Percentiles rank a stretch among this genome's conserved stretches.
phyloP scores from a whole-genome alignment of 164 flowering plant genomes.

The Liriodendron chinense region DNA sequence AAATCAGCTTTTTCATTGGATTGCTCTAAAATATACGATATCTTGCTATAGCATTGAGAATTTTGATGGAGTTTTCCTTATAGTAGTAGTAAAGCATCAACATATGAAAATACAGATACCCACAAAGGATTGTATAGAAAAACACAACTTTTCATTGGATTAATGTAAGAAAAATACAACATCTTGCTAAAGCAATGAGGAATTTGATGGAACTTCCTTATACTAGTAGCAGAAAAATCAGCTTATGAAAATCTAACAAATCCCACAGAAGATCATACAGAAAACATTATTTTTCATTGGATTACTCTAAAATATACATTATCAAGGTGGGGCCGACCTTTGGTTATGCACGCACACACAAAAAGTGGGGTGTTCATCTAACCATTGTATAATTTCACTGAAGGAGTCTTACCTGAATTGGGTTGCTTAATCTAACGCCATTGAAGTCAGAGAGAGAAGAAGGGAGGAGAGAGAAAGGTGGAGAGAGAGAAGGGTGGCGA shows the following conservation, averaged over 20 bases:
- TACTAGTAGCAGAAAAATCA: too few relatives aligned
- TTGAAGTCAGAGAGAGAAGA: slow-evolving; percentile 78
- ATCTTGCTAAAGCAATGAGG: too few relatives aligned
- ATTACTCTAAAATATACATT: too few relatives aligned
- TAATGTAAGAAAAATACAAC: too few relatives aligned
- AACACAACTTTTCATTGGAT: neutral
- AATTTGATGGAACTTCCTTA: too few relatives aligned
- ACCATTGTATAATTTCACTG: neutral
- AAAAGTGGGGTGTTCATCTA: neutral
- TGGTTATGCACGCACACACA: neutral
- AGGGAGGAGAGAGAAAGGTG: slow-evolving; percentile 50
- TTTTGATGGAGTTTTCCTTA: neutral
- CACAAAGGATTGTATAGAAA: neutral
- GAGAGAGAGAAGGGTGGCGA: neutral
- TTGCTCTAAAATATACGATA: neutral
- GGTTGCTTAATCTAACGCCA: slow-evolving; percentile 51
- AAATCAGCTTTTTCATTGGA: neutral
- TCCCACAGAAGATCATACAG: too few relatives aligned
- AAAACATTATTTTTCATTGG: neutral
- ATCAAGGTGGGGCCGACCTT: too few relatives aligned
- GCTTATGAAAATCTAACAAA: too few relatives aligned
- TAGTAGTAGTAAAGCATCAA: neutral
- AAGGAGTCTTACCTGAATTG: slow-evolving; percentile 48
- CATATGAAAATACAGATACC: neutral
- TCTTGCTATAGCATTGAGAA: neutral